Percentiles rank a stretch among this genome's conserved stretches.
phyloP scores from a whole-genome alignment of 345 rosid species.

The Citrus trifoliata region DNA sequence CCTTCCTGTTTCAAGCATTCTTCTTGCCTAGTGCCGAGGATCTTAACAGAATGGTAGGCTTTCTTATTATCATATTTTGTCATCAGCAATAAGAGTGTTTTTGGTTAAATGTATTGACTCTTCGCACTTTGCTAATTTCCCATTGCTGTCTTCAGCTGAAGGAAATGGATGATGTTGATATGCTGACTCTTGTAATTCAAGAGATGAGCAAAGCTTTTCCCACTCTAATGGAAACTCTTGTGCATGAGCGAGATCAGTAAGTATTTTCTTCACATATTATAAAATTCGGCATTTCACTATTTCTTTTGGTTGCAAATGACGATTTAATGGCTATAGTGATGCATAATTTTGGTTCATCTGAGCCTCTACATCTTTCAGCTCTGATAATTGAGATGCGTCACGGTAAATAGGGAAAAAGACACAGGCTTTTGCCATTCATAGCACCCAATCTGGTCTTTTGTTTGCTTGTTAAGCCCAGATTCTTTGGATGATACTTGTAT shows the following conservation, averaged over 20 bases:
- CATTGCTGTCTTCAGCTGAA: slow-evolving; percentile 54
- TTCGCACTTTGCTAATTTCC: slow-evolving; percentile 5
- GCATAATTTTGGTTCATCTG: neutral
- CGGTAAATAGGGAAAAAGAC: neutral
- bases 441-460: neutral
- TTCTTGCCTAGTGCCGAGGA: slow-evolving; percentile 77
- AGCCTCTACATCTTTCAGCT: neutral
- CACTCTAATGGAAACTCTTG: slow-evolving; percentile 88
- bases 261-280: slow-evolving; percentile 27
- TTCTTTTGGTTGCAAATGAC: neutral
- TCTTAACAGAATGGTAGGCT: slow-evolving; percentile 72
- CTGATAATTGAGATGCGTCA: neutral
- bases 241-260: slow-evolving; percentile 97
- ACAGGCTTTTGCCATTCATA: neutral
- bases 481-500: neutral
- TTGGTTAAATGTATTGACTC: neutral
- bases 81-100: neutral
- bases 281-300: neutral
- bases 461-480: neutral
- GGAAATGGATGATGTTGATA: slow-evolving; percentile 89
- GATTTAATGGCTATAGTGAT: neutral
- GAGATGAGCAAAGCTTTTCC: slow-evolving; percentile 99
- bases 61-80: neutral
- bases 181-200: slow-evolving; percentile 94
- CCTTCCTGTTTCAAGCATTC: slow-evolving; percentile 70